Evolutionary conservation across 148 eudicot species (phyloP), one percentile per base, ranked within the genome.

Genomic region (Fagopyrum homotropicum): DNA sequence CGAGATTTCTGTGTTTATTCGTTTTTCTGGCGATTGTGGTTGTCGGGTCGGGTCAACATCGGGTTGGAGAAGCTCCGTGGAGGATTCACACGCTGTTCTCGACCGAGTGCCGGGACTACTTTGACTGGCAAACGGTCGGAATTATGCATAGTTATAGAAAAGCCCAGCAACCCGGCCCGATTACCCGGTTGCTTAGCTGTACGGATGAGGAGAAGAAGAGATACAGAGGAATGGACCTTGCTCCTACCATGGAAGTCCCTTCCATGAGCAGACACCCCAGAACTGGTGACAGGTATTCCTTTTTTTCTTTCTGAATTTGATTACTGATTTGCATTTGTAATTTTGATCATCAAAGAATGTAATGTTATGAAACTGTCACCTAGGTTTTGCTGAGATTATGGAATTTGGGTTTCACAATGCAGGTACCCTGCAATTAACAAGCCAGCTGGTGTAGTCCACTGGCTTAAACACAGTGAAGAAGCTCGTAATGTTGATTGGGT

Each of bases 371-470:
- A 22, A 22, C 26, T 22, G 26, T 35, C 40, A 35, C 40, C 40
- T 35, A 35, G 15, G 59, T 12, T 54, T 16, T 54, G 59, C 17
- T 54, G 59, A 54, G 61, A 22, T 8, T n/a, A 4, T 55, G 4
- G 60, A 14, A 3, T 55, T 4, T 55, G 4, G 60, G 7, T 12
- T 55, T 55, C 19, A 4, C 7, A 15, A 35, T 14, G 46, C 40
- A 94, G 98, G 98, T 95, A 95, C 81, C 97, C 98, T 6, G 97
- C 98, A 45, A 92, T 92, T 61, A 95, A 95, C 80, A 95, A 95
- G 80, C 98, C 98, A 26, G 98, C 88, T 46, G 98, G 97, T 78
- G 83, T 94, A 45, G 81, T 89, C 3, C 97, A 95, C 84, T 95
- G 98, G 98, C 92, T 95, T 52, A 44, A 85, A 78, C 80, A 92